Conservation (phyloP, 2,329 filamentous ascomycete species). For the Alternaria gaisen region DNA sequence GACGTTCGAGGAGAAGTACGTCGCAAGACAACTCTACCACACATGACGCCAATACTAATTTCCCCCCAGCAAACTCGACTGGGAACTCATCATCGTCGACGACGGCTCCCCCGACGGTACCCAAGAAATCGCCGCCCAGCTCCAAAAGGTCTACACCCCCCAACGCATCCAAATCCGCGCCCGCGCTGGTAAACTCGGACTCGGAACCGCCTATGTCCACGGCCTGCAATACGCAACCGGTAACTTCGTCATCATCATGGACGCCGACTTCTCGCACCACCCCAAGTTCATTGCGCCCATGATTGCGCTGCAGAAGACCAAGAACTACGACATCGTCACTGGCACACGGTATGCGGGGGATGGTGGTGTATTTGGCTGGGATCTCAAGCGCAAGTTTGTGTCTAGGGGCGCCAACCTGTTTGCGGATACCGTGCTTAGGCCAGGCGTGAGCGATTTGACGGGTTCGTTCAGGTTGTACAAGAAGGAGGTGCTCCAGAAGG, state of each 20-base stretch:
- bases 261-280: conserved; percentile 98
- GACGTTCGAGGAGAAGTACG: conserved; percentile 88
- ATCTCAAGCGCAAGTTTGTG: conserved; percentile 80
- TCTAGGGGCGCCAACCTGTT: conserved; percentile 92
- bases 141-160: conserved; percentile 81
- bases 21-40: conserved; percentile 17
- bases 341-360: conserved; percentile 92
- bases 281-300: conserved; percentile 98
- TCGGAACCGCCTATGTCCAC: conserved; percentile 95
- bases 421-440: conserved; percentile 90
- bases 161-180: conserved; percentile 84
- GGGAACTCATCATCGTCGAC: conserved; percentile 98
- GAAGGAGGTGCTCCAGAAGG: conserved; percentile 85
- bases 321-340: conserved; percentile 94
- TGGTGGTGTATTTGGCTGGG: conserved; percentile 92
- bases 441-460: conserved; percentile 94
- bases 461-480: conserved; percentile 96
- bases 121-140: conserved; percentile 86
- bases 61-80: conserved; percentile 79
- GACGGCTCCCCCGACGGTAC: conserved; percentile 97
- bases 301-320: conserved; percentile 80
- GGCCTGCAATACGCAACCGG: conserved; percentile 88
- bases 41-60: conserved; percentile 2
- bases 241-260: conserved; percentile 99
- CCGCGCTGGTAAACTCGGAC: conserved; percentile 93